phyloP scores from a whole-genome alignment of 495 filamentous ascomycete genomes.

The Penicillium taxi region DNA sequence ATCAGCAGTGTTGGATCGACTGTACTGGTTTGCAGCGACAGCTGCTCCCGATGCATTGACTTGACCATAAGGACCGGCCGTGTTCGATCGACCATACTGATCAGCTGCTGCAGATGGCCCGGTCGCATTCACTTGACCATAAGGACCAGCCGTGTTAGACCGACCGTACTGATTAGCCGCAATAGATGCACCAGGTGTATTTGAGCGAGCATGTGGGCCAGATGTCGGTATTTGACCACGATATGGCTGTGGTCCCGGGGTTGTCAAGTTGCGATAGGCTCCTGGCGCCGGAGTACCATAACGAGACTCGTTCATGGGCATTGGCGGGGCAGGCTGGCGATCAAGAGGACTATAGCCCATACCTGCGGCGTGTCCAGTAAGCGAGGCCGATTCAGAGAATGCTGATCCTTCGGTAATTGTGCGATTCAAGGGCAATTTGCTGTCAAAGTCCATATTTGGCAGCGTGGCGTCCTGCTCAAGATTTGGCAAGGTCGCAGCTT shows the following conservation, averaged over 20 bases:
- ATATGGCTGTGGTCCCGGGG: slow-evolving; percentile 7
- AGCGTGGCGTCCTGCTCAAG: slow-evolving; percentile 14
- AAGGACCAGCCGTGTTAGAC: not conserved
- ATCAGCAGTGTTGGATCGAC: no score
- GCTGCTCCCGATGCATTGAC: no score
- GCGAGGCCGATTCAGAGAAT: slow-evolving; percentile 18
- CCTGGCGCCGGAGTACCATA: slow-evolving; percentile 3
- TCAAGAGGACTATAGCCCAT: slow-evolving; percentile 23
- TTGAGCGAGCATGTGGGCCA: slow-evolving; percentile 11
- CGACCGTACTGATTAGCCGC: slow-evolving; percentile 8
- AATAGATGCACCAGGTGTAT: not conserved
- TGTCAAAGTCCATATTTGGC: slow-evolving; percentile 19
- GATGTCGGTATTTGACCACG: slow-evolving; percentile 8
- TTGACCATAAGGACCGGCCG: no score
- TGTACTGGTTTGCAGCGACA: no score
- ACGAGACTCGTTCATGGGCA: slow-evolving; percentile 9
- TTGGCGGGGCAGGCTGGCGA: slow-evolving; percentile 15
- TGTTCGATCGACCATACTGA: slow-evolving; percentile 4
- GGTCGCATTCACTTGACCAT: not conserved
- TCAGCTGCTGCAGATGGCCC: no score
- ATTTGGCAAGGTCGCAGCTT: slow-evolving; percentile 11
- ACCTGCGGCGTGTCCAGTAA: slow-evolving; percentile 14
- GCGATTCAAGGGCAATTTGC: slow-evolving; percentile 16
- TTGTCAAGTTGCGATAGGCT: slow-evolving; percentile 15
- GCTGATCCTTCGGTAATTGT: slow-evolving; percentile 18